Percentiles rank a stretch among this genome's conserved stretches.
phyloP scores from a whole-genome alignment of 257 asterid species.

The Dorcoceras hygrometricum region DNA sequence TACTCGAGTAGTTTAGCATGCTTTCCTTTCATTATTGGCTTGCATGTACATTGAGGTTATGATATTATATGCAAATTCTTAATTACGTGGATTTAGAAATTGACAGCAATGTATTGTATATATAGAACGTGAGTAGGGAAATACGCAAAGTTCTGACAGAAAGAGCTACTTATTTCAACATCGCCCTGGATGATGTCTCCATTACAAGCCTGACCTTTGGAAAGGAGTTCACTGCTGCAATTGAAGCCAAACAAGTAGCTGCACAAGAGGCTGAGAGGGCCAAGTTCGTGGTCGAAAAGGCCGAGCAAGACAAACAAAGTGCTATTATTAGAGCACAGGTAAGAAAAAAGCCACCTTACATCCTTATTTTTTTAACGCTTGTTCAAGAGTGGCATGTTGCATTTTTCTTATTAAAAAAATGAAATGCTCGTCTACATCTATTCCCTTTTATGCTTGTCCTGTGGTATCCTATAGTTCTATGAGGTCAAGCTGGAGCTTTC shows the following conservation, averaged over 20 bases:
- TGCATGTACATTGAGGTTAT: background rate
- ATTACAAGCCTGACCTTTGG: conserved; percentile 84
- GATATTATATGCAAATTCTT: background rate
- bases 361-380: background rate
- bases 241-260: conserved; percentile 96
- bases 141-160: conserved; percentile 71
- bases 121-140: conserved; percentile 83
- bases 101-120: conserved; percentile 16
- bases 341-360: background rate
- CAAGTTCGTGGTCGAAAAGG: conserved; percentile 86
- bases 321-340: conserved; percentile 96
- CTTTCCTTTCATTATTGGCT: background rate
- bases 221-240: conserved; percentile 85
- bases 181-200: conserved; percentile 93
- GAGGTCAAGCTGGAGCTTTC: background rate
- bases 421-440: background rate
- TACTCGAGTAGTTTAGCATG: background rate
- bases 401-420: background rate
- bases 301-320: conserved; percentile 88
- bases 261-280: conserved; percentile 99
- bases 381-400: background rate
- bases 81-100: background rate
- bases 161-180: conserved; percentile 81
- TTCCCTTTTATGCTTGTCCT: background rate
- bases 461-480: background rate